A percentile compares a stretch with the other conserved stretches of the same genome.
phyloP scores from a whole-genome alignment of 371 early-diverging fungal genomes.

The Syncephalastrum contaminatum region DNA sequence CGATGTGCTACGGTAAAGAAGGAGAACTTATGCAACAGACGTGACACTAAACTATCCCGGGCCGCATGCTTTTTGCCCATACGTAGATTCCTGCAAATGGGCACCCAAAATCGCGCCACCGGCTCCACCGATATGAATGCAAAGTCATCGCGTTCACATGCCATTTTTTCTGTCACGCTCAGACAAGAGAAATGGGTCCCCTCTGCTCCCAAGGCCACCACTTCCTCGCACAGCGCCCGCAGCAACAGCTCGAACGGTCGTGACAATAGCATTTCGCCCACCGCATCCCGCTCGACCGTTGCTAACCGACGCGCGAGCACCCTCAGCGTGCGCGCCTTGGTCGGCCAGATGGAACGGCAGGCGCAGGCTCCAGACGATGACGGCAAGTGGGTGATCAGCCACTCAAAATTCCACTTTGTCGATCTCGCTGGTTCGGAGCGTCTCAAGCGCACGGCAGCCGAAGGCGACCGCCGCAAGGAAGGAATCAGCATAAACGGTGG shows the following conservation, averaged over 20 bases:
- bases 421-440: conserved; percentile 99
- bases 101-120: conserved; percentile 88
- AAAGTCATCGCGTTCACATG: conserved; percentile 95
- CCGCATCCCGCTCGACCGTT: conserved; percentile 23
- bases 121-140: conserved; percentile 97
- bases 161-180: conserved; percentile 93
- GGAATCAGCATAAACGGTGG: conserved; percentile 98
- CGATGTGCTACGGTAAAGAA: conserved; percentile 71
- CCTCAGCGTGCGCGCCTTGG: conserved; percentile 35
- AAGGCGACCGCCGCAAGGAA: conserved; percentile 95
- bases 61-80: not conserved
- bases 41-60: not conserved
- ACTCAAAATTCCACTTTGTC: conserved; percentile 96
- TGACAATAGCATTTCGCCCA: conserved; percentile 15
- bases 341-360: conserved; percentile 22
- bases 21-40: conserved; percentile 9
- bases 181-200: conserved; percentile 66
- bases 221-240: not conserved
- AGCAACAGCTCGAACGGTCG: conserved; percentile 1
- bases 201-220: conserved; percentile 6
- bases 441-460: conserved; percentile 92
- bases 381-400: conserved; percentile 48
- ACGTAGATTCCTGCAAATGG: conserved; percentile 65
- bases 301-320: conserved; percentile 24
- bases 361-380: conserved; percentile 16